These are phyloP conservation scores for Naganishia onofrii DNA, from an alignment of 768 basidiomycete genomes.

Conservation along the genomic window DNA sequence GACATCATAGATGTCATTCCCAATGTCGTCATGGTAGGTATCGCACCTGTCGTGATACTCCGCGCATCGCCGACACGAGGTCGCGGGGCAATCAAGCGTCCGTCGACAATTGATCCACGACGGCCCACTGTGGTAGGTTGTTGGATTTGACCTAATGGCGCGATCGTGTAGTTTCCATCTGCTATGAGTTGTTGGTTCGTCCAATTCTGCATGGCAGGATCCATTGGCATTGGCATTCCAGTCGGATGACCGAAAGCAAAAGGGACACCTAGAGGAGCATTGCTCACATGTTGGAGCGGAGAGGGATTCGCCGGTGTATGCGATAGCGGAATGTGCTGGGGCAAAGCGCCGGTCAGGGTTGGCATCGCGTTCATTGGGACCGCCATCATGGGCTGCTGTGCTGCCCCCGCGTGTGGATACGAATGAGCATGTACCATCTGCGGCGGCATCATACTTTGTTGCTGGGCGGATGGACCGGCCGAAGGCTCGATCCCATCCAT, in stretches of 20 bases:
- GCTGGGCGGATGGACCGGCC: background rate
- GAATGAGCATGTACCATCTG: constrained; percentile 51
- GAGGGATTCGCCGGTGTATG: constrained; percentile 3
- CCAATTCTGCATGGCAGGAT: constrained; percentile 33
- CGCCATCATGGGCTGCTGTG: constrained; percentile 40
- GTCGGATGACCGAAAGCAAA: constrained; percentile 19
- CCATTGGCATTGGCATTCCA: constrained; percentile 29
- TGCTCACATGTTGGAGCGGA: background rate
- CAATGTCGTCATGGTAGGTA: constrained; percentile 36
- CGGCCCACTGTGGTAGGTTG: constrained; percentile 23
- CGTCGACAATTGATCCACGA: constrained; percentile 31
- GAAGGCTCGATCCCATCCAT: constrained; percentile 17
- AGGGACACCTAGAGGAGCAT: background rate
- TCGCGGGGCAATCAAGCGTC: constrained; percentile 25
- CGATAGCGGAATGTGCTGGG: constrained; percentile 1
- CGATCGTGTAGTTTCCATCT: constrained; percentile 5
- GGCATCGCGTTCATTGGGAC: constrained; percentile 21
- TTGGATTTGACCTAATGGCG: constrained; percentile 18
- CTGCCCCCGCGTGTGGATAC: constrained; percentile 49
- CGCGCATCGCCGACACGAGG: constrained; percentile 12
- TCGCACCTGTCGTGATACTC: constrained; percentile 25
- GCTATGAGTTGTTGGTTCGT: constrained; percentile 9
- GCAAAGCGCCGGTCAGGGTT: constrained; percentile 1
- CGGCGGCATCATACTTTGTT: constrained; percentile 35
- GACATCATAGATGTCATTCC: background rate